Percentiles rank a stretch among this genome's conserved stretches.
phyloP scores from a whole-genome alignment of 345 rosid species.

The Mercurialis annua region DNA sequence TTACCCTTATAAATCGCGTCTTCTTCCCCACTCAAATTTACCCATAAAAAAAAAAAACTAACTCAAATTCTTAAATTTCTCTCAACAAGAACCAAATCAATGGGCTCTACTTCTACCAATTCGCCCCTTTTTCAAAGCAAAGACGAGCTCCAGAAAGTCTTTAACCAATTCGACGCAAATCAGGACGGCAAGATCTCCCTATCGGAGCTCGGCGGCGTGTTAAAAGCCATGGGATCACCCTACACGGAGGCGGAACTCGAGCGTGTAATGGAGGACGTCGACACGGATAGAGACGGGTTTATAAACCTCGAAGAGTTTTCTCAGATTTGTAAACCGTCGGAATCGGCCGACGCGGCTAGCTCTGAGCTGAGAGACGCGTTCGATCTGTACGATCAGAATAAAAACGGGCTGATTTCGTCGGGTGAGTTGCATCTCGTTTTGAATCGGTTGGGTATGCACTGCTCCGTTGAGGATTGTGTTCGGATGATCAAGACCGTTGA shows the following conservation, averaged over 20 bases:
- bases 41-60: too few relatives aligned
- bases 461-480: slow-evolving; percentile 62
- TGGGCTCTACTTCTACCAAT: not conserved
- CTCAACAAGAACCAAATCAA: not conserved
- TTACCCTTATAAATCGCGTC: too few relatives aligned
- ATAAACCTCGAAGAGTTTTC: slow-evolving; percentile 64
- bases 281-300: slow-evolving; percentile 72
- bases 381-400: slow-evolving; percentile 74
- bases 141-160: slow-evolving; percentile 57
- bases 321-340: slow-evolving; percentile 47
- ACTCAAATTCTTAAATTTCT: not conserved
- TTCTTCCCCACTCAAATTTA: too few relatives aligned
- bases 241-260: slow-evolving; percentile 43
- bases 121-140: not conserved
- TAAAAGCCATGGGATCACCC: slow-evolving; percentile 58
- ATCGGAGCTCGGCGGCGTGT: slow-evolving; percentile 55
- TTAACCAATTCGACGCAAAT: slow-evolving; percentile 77
- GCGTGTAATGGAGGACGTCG: slow-evolving; percentile 69
- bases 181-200: slow-evolving; percentile 88
- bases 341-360: slow-evolving; percentile 14
- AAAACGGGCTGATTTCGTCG: slow-evolving; percentile 72
- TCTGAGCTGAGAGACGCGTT: slow-evolving; percentile 89
- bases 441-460: slow-evolving; percentile 56
- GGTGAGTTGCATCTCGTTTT: slow-evolving; percentile 65
- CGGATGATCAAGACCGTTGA: slow-evolving; percentile 72